Evolutionary conservation across 768 basidiomycete genomes (phyloP), one percentile per base, ranked within the genome.

Genomic region (Calocybe indica): DNA sequence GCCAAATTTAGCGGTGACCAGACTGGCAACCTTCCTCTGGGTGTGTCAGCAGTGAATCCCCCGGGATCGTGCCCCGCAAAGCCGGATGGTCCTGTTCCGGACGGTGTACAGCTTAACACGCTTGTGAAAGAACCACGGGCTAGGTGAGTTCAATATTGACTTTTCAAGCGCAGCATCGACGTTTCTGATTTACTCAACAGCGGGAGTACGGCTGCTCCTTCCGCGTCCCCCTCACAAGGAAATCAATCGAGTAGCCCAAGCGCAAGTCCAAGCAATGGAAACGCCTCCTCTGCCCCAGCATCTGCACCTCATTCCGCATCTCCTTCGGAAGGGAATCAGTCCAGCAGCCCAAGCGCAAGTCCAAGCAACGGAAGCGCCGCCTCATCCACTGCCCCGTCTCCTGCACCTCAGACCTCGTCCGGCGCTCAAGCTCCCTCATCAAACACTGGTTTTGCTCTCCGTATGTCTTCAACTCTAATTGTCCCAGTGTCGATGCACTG

Each of bases 1-100:
- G 55, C 69, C 12, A 57, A 61, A 12, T 75, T 78, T 55, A 69
- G 63, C 22, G 69, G 69, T 37, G 68, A 69, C 36, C 62, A 65
- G 28, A 58, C 66, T 5, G 76, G 75, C 3, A 78, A 72, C 36
- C 60, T 74, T 46, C 76, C 76, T 5, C 71, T 76, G 46, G 75
- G 75, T 13, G 58, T 61, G 10, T 58, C 43, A 1, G 60, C 66
- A 10, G 58, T 75, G n/a, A 69, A 59, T 54, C 73, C 73, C 2
- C 63, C 71, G 10, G 73, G 74, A 1, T 74, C 74, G 2, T 75
- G 74, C 61, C 73, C 71, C 12, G 73, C 73, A 0, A 68, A 72
- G 48, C 56, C 68, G 5, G 56, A 60, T 14, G 72, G 71, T 2
- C 72, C 73, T 5, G 63, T 76, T 41, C 59, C 74, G 5, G 74